Conservation (phyloP, 2,329 filamentous ascomycete genomes). For the Aspergillus novofumigatus region DNA sequence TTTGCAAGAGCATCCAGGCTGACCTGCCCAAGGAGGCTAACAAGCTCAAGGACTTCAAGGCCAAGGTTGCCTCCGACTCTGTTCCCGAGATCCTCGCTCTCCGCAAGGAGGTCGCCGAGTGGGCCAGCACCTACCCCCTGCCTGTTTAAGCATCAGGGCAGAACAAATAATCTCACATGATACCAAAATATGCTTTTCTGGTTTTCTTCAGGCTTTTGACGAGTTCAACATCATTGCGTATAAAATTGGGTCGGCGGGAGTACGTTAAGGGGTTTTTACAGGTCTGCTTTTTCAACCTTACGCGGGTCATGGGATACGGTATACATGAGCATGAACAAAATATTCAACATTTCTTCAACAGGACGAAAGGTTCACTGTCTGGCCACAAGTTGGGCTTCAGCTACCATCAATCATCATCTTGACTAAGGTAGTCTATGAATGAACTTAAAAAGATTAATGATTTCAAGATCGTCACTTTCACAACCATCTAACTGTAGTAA, state of each 20-base stretch:
- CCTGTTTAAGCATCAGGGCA: constrained; percentile 48
- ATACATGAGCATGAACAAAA: constrained; percentile 20
- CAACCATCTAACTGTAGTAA: constrained; percentile 4
- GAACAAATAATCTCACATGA: constrained; percentile 13
- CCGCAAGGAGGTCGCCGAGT: constrained; percentile 82
- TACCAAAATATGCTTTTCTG: constrained; percentile 14
- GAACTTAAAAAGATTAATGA: constrained; percentile 16
- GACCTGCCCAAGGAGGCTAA: constrained; percentile 92
- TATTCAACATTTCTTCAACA: constrained; percentile 12
- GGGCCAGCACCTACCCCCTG: constrained; percentile 88
- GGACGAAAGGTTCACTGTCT: constrained; percentile 7
- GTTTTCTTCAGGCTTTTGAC: constrained; percentile 8
- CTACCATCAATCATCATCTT: neutral
- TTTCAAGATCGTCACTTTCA: constrained; percentile 9
- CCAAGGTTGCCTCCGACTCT: constrained; percentile 74
- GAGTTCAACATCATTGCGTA: constrained; percentile 37
- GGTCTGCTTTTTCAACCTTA: constrained; percentile 41
- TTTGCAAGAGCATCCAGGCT: constrained; percentile 82
- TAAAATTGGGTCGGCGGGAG: constrained; percentile 26
- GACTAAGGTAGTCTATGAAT: neutral
- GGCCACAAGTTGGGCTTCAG: neutral
- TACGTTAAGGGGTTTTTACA: constrained; percentile 35
- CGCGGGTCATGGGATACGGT: constrained; percentile 34
- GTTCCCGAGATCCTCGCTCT: constrained; percentile 77
- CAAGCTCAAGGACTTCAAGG: constrained; percentile 99